These are phyloP conservation scores for Mallotus nudiflorus DNA, from an alignment of 345 rosid species.

Conservation along the genomic window DNA sequence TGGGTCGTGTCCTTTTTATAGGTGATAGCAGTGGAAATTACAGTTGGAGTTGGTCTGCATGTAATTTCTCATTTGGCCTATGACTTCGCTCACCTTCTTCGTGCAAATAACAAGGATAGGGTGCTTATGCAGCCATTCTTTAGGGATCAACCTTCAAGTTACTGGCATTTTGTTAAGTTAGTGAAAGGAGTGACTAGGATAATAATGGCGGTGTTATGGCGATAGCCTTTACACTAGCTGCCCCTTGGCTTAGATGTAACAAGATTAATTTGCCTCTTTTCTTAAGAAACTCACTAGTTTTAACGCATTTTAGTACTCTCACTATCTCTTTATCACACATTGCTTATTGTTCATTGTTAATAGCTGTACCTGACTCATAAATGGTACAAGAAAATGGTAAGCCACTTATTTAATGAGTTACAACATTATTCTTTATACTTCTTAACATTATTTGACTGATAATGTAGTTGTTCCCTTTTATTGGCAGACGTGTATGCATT, in stretches of 20 bases:
- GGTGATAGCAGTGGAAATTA: conserved; percentile 69
- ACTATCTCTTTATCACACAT: conserved; percentile 62
- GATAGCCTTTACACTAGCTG: conserved; percentile 70
- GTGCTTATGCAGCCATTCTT: conserved; percentile 52
- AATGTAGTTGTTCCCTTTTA: too few species aligned
- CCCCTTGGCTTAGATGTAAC: conserved; percentile 70
- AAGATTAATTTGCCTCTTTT: conserved; percentile 50
- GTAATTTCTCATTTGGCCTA: conserved; percentile 57
- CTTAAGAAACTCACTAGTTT: conserved; percentile 74
- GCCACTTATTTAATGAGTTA: conserved; percentile 4
- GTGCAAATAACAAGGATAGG: conserved; percentile 53
- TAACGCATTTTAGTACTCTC: conserved; percentile 89
- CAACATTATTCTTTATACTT: too few species aligned
- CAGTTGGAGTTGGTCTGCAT: conserved; percentile 62
- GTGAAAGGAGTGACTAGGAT: conserved; percentile 69
- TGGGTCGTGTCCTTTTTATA: conserved; percentile 8
- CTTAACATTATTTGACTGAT: too few species aligned
- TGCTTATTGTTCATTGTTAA: conserved; percentile 66
- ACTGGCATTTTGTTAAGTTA: conserved; percentile 66
- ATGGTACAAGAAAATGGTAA: conserved; percentile 70
- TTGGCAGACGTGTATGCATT: conserved; percentile 77
- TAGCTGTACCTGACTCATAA: conserved; percentile 55
- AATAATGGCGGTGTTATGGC: conserved; percentile 68
- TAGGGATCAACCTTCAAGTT: conserved; percentile 57
- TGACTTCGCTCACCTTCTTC: conserved; percentile 64